Base-by-base conservation (phyloP, 2,329 filamentous ascomycete genomes). In the Arthrobotrys entomopaga region DNA sequence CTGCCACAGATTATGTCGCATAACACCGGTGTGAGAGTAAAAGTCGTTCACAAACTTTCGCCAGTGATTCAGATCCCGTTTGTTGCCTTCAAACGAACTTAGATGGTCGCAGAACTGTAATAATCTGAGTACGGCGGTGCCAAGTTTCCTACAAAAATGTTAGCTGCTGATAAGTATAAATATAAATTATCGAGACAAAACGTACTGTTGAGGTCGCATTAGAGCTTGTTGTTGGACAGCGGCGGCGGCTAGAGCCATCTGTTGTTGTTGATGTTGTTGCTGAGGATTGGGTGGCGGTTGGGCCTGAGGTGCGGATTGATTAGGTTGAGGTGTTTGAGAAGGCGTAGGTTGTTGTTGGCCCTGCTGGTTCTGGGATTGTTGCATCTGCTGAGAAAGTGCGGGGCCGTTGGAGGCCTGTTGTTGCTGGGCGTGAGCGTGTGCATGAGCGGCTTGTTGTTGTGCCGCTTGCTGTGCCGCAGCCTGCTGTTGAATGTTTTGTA, bases 11-110 rank as follows among this genome's bases (percentile, higher is more conserved):
- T 88, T 87, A 78, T 94, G 88, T 48, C 93, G 88, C 79, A 97
- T 89, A 7, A 92, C 88, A 7, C 92, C 93, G 26, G 86, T 87
- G 0, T 86, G 85, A 0, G 92, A 90, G 82, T 97, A 99, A 82
- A 96, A 96, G 53, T 87, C 87, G 42, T 86, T 83, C 16, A 97
- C 92, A 78, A 97, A 95, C 3, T 82, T 82, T 77, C 90, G 87
- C 94, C 94, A 98, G 79, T 91, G 90, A 0, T 84, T 82, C 3
- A 96, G 82, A 79, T 93, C 90, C 38, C 77, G 59, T 48, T 59
- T 76, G 81, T 84, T 78, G 81, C 87, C 85, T 42, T 84, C 83
- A 77, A 85, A 89, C 34, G 83, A 84, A 76, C 86, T 88, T 8
- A 90, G 80, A 75, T 87, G 84, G 81, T 89, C 88, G 81, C 87